Evolutionary conservation across 768 basidiomycete genomes (phyloP), one percentile per base, ranked within the genome.

Genomic region (Polyporus arcularius): DNA sequence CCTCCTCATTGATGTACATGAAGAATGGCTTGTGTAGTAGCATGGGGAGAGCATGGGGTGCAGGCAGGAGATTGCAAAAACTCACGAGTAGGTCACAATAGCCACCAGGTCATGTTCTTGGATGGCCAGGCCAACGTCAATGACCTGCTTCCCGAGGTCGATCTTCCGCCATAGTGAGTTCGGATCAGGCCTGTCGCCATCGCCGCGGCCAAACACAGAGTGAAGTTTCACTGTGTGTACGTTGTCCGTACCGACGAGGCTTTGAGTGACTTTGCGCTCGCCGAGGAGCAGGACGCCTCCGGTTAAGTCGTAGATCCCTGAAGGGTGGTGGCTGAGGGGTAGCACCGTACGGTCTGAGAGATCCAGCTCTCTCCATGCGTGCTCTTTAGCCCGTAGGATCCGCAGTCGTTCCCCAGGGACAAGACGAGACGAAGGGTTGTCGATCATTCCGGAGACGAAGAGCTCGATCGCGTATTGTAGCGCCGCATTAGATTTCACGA

Each of bases 281-380:
- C 69, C 69, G 16, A 70, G 61, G 31, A 70, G 59, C 28, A 68
- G 57, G 7, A 66, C 53, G 7, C 68, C 69, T 15, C 62, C 62
- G 26, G 68, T 68, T n/a, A 70, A 61, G 50, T 70, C 69, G 57
- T 70, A 70, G 8, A 70, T 70, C 10, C 67, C 61, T 4, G 66
- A 67, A 0, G 69, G 65, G 12, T 57, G 53, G 51, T 65, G 67
- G 4, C 31, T 6, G 12, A 67, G 58, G 21, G 49, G 14, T 11
- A 64, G 46, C 2, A 53, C 21, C 30, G 31, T 53, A 12, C 54
- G 46, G 35, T 61, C 61, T 3, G 53, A 46, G 32, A 65, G 50
- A 30, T 66, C 59, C 2, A 64, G 32, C 3, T 18, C 11, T 21
- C 57, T 18, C 65, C 67, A 68, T 2, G 65, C 62, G 14, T 53